Evolutionary conservation across 331 rosid species (phyloP).

Genomic region (Dryas integrifolia): DNA sequence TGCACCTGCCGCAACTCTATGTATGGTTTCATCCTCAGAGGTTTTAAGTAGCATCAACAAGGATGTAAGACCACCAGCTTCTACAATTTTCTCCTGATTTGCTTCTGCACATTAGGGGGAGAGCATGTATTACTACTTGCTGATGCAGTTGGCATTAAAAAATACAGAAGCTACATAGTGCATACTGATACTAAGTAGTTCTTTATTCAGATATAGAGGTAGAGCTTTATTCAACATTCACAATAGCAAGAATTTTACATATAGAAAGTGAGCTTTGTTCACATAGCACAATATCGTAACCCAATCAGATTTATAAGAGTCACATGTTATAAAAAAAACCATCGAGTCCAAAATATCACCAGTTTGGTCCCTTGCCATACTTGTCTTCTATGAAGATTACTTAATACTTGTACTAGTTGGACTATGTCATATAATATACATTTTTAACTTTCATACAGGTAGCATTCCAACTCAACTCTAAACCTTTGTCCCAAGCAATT

Average conservation of each 20-base stretch:
- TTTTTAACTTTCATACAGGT: neutral
- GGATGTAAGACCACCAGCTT: slow-evolving; percentile 95
- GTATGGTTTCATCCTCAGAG: slow-evolving; percentile 88
- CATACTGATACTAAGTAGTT: slow-evolving; percentile 11
- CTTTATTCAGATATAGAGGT: slow-evolving; percentile 10
- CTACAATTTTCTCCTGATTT: slow-evolving; percentile 93
- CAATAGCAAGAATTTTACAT: neutral
- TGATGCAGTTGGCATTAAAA: neutral
- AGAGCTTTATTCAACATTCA: neutral
- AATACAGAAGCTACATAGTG: slow-evolving; percentile 14
- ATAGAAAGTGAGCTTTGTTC: neutral
- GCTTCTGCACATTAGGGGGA: slow-evolving; percentile 54
- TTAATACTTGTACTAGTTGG: neutral
- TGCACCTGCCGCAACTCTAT: slow-evolving; percentile 99
- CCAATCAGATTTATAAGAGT: neutral
- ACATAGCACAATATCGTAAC: neutral
- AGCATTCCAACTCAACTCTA: too few relatives aligned
- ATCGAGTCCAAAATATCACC: neutral
- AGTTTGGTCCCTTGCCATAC: too few relatives aligned
- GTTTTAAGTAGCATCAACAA: slow-evolving; percentile 77
- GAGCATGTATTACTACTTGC: slow-evolving; percentile 23
- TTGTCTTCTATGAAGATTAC: too few relatives aligned
- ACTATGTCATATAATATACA: neutral
- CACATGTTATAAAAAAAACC: neutral
- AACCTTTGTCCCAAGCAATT: neutral